These are phyloP conservation scores for Cladophialophora immunda DNA, from an alignment of 2,329 filamentous ascomycete species.

Conservation along the genomic window DNA sequence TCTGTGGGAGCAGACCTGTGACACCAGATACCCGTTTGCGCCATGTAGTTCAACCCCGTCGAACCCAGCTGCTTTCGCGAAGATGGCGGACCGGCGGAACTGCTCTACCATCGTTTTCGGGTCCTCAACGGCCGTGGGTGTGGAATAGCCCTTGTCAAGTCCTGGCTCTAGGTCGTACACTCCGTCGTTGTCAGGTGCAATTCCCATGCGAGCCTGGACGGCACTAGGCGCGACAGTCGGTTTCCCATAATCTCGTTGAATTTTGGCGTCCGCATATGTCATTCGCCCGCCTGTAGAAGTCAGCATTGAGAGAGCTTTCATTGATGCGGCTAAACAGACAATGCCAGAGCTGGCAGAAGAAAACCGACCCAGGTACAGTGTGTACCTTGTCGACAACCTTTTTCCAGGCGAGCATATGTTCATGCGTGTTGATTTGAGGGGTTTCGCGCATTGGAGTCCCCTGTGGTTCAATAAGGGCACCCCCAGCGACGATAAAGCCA, in stretches of 20 bases:
- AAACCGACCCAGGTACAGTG: constrained; percentile 10
- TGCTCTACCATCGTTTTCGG: constrained; percentile 14
- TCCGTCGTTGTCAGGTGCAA: constrained; percentile 14
- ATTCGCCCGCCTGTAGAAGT: constrained; percentile 9
- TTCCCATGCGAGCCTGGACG: constrained; percentile 16
- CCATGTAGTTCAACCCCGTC: constrained; percentile 62
- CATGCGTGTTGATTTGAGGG: constrained; percentile 14
- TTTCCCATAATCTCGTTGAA: constrained; percentile 8
- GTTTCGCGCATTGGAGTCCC: constrained; percentile 18
- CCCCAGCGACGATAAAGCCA: constrained; percentile 11
- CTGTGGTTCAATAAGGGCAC: constrained; percentile 16
- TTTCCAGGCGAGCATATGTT: constrained; percentile 17
- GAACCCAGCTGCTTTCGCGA: constrained; percentile 64
- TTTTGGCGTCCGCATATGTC: constrained; percentile 16
- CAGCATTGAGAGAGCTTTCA: no score
- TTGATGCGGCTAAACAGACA: no score
- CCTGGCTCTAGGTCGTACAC: constrained; percentile 16
- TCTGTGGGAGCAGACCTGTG: constrained; percentile 4
- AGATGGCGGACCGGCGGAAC: constrained; percentile 49
- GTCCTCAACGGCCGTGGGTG: constrained; percentile 12
- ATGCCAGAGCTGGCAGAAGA: constrained; percentile 21
- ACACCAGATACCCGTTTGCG: constrained; percentile 14
- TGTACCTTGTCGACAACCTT: constrained; percentile 19
- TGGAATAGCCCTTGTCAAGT: constrained; percentile 5
- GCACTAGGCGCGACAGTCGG: constrained; percentile 17